Evolutionary conservation across 768 basidiomycete species (phyloP), one percentile per base, ranked within the genome.

Genomic region (Rhodotorula diobovata): DNA sequence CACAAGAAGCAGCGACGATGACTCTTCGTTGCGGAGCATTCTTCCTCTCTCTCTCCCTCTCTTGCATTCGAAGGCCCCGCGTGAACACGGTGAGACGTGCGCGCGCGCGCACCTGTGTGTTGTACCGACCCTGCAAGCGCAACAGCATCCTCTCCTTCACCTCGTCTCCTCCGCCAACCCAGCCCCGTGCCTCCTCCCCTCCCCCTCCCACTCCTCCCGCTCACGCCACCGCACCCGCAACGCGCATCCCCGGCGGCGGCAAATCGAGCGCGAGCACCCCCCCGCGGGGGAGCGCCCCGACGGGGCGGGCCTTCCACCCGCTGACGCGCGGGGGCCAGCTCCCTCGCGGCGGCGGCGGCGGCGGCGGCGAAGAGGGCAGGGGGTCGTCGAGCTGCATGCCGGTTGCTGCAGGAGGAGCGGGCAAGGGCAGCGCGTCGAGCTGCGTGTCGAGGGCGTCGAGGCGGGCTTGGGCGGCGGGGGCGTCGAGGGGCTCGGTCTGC

Each of bases 181-280:
- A 5, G 45, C 45, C 45, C 45, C 39, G 39, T 18, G 15, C 39
- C 39, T 41, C 21, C 45, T 46, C 45, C 21, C 28, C 23, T 16
- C 28, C 18, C n/a, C 28, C 28, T 53, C 11, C n/a, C n/a, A 12
- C 56, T 25, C 11, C 8, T 43, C 41, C 41, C 41, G 41, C 41
- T 43, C 41, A 39, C 56, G 25, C 56, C 3, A 35, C 55, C 28
- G n/a, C n/a, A n/a, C n/a, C n/a, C n/a, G 6, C 37, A 6, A 39
- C 37, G 41, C 57, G 32, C 54, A 55, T 32, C 34, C 10, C 14
- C 37, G 16, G 28, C 30, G 43, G 37, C 23, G 59, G 10, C 46
- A 70, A 35, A 41, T 73, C 72, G 34, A 73, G 39, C 30, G 41
- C 54, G 28, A 53, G 68, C 43, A 69, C 61, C 7, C 64, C 48